phyloP scores from a whole-genome alignment of 2,329 filamentous ascomycete species.

The Diaporthe amygdali region DNA sequence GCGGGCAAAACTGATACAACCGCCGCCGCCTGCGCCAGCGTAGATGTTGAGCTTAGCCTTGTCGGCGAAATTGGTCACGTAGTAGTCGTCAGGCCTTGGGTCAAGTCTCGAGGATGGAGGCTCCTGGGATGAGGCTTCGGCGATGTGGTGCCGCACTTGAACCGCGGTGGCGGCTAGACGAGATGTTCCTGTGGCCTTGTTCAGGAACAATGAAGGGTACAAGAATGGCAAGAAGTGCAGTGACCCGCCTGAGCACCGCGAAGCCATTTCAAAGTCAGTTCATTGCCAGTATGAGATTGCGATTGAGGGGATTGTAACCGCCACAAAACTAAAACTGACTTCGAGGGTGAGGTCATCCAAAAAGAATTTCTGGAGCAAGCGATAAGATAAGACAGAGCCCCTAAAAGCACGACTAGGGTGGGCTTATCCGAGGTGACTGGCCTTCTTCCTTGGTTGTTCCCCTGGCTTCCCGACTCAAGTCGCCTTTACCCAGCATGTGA shows the following conservation, averaged over 20 bases:
- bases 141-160: constrained; percentile 33
- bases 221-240: constrained; percentile 53
- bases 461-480: neutral
- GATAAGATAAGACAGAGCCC: constrained; percentile 25
- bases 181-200: constrained; percentile 28
- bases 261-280: constrained; percentile 42
- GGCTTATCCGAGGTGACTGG: neutral
- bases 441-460: too few species aligned
- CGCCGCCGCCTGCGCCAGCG: constrained; percentile 84
- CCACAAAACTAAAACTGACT: neutral
- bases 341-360: neutral
- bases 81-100: constrained; percentile 83
- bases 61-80: constrained; percentile 83
- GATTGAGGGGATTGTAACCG: neutral
- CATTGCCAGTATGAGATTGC: constrained; percentile 2
- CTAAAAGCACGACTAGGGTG: constrained; percentile 6
- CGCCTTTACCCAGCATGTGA: neutral
- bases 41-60: constrained; percentile 78
- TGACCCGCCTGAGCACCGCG: constrained; percentile 43
- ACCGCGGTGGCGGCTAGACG: constrained; percentile 33
- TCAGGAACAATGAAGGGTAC: constrained; percentile 51
- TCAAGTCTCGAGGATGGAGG: constrained; percentile 68
- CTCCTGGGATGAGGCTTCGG: constrained; percentile 30
- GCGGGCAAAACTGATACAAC: constrained; percentile 91
- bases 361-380: constrained; percentile 16